Conservation (phyloP, 768 basidiomycete genomes). For the Coprinellus aureogranulatus region DNA sequence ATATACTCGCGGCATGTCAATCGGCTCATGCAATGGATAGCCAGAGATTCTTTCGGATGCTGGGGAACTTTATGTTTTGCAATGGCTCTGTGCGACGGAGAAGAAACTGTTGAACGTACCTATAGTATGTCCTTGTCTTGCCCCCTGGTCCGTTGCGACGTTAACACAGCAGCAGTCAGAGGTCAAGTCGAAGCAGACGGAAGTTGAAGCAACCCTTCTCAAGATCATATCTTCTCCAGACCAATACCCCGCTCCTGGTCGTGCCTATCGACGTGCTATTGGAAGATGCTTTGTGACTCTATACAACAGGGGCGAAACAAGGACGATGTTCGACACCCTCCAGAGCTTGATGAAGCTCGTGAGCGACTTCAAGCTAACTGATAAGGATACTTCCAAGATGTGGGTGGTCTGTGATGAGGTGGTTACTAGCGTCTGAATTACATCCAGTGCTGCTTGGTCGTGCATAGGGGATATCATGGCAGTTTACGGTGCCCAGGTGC, state of each 20-base stretch:
- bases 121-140: constrained; percentile 36
- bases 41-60: constrained; percentile 68
- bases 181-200: constrained; percentile 61
- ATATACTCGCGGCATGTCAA: neutral
- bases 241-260: constrained; percentile 79
- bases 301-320: constrained; percentile 79
- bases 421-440: neutral
- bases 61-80: constrained; percentile 79
- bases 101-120: constrained; percentile 48
- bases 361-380: constrained; percentile 63
- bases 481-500: constrained; percentile 77
- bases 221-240: constrained; percentile 65
- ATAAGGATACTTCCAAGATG: constrained; percentile 67
- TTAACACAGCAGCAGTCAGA: constrained; percentile 47
- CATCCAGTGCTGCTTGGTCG: constrained; percentile 72
- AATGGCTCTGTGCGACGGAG: constrained; percentile 74
- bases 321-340: constrained; percentile 83
- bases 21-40: constrained; percentile 32
- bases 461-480: constrained; percentile 89
- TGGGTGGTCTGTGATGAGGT: constrained; percentile 32
- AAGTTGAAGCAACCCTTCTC: constrained; percentile 61
- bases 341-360: constrained; percentile 74
- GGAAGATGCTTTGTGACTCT: constrained; percentile 72
- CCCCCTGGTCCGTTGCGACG: neutral
- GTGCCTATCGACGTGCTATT: constrained; percentile 76